These are phyloP conservation scores for Aspergillus indologenus DNA, from an alignment of 495 filamentous ascomycete species.

Conservation along the genomic window DNA sequence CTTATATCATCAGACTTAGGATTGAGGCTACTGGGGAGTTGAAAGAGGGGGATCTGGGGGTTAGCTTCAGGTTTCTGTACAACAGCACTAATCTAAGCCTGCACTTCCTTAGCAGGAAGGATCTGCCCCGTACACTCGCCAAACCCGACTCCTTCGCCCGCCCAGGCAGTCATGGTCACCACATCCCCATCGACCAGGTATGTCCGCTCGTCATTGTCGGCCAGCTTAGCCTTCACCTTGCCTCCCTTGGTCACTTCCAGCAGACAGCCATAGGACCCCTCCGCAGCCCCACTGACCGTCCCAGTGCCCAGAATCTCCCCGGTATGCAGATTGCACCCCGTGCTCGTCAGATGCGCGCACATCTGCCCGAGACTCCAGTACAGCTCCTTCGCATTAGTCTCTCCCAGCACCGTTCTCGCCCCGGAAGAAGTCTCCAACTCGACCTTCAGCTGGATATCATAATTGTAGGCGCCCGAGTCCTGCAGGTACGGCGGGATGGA, in stretches of 20 bases:
- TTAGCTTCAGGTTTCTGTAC: no score
- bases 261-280: slow-evolving; percentile 60
- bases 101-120: slow-evolving; percentile 26
- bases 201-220: slow-evolving; percentile 53
- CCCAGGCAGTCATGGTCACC: slow-evolving; percentile 61
- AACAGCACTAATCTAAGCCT: no score
- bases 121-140: slow-evolving; percentile 61
- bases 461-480: slow-evolving; percentile 56
- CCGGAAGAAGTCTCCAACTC: slow-evolving; percentile 59
- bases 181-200: slow-evolving; percentile 78
- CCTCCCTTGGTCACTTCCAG: slow-evolving; percentile 67
- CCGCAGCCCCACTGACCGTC: slow-evolving; percentile 68
- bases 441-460: slow-evolving; percentile 66
- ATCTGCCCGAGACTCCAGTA: slow-evolving; percentile 85
- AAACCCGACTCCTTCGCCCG: slow-evolving; percentile 59
- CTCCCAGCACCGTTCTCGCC: slow-evolving; percentile 55
- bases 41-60: no score
- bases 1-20: no score
- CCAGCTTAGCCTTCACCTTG: slow-evolving; percentile 57
- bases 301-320: slow-evolving; percentile 82
- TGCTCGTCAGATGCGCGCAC: slow-evolving; percentile 76
- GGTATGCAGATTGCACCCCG: slow-evolving; percentile 67
- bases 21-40: no score
- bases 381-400: slow-evolving; percentile 59
- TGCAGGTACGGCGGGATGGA: slow-evolving; percentile 58